These are phyloP conservation scores for Blastocystis sp. DNA, from an alignment of 352 stramenopile species.

Conservation along the genomic window DNA sequence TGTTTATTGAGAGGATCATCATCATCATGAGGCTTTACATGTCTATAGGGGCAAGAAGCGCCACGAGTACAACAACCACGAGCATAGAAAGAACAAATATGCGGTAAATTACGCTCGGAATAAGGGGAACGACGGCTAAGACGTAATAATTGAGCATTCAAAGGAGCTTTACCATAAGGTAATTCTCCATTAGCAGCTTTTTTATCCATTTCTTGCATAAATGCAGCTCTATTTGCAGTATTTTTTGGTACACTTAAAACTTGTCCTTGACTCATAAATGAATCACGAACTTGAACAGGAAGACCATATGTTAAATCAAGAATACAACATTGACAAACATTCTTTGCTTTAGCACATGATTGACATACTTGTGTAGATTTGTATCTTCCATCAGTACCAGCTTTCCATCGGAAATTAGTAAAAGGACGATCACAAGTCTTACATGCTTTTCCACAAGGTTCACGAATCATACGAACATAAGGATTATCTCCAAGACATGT, in stretches of 20 bases:
- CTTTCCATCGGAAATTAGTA: conserved; percentile 89
- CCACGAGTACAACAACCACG: conserved; percentile 63
- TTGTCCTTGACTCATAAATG: conserved; percentile 43
- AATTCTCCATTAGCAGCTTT: conserved; percentile 42
- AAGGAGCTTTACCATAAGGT: conserved; percentile 42
- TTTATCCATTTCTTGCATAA: conserved; percentile 68
- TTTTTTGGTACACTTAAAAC: conserved; percentile 57
- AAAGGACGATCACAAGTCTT: conserved; percentile 91
- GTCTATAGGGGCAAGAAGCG: conserved; percentile 59
- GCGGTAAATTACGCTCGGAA: conserved; percentile 64
- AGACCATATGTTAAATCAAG: conserved; percentile 86
- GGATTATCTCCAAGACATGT: conserved; percentile 92
- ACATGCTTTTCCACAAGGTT: conserved; percentile 77
- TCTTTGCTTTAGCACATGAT: conserved; percentile 90
- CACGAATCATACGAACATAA: conserved; percentile 96
- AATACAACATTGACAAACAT: conserved; percentile 94
- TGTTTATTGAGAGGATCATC: conserved; percentile 60
- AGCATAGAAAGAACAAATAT: conserved; percentile 66
- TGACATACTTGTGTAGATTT: conserved; percentile 93
- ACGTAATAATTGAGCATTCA: conserved; percentile 54
- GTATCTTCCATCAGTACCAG: conserved; percentile 78
- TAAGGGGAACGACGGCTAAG: conserved; percentile 60
- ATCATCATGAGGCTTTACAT: conserved; percentile 62
- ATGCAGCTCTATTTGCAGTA: conserved; percentile 65
- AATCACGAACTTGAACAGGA: conserved; percentile 32